Base-by-base conservation (phyloP, 2,329 filamentous ascomycete genomes). In the Didymella segeticola region DNA sequence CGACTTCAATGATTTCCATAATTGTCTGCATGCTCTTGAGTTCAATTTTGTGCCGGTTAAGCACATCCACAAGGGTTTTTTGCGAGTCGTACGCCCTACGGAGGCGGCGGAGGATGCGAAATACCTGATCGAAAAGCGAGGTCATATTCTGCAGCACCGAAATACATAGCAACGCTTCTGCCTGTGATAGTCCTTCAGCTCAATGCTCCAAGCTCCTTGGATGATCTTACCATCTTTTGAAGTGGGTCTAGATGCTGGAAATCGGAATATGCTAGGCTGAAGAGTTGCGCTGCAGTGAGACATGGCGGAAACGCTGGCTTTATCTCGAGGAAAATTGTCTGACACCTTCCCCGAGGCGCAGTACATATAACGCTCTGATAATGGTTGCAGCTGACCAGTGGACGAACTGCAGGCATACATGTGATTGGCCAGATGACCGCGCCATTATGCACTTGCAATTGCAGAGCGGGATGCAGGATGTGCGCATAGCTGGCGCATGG, bases 11-110 rank as follows among this genome's bases (percentile, higher is more conserved):
- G 19, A 47, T 55, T 15, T 27, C 34, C 8, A 64, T 37, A 25
- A 62, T 58, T 19, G 48, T 38, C 34, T 54, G 57, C 42, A 64
- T 27, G 45, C 55, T 59, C 8, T 56, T 47, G 10, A 64, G 49
- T 29, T 64, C 61, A 20, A 31, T 23, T 22, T 58, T 43, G 51
- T 64, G 53, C 15, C 50, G 53, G 31, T 37, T 43, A 31, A 64
- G 34, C 22, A 64, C 11, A 27, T 58, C 25, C 15, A 42, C n/a
- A 10, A 25, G 22, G 51, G 47, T 60, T 26, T 42, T 58, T 30
- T 60, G 53, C n/a, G 57, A 53, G 19, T 41, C 33, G 22, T 53
- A 29, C n/a, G 63, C 63, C 27, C 41, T 47, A 23, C 58, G 55
- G 4, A 66, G 43, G 30, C 61, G 54, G 5, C 38, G 30, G 5